Evolutionary conservation across 331 rosid species (phyloP), one percentile per base, ranked within the genome.

Genomic region (Ulmus americana): DNA sequence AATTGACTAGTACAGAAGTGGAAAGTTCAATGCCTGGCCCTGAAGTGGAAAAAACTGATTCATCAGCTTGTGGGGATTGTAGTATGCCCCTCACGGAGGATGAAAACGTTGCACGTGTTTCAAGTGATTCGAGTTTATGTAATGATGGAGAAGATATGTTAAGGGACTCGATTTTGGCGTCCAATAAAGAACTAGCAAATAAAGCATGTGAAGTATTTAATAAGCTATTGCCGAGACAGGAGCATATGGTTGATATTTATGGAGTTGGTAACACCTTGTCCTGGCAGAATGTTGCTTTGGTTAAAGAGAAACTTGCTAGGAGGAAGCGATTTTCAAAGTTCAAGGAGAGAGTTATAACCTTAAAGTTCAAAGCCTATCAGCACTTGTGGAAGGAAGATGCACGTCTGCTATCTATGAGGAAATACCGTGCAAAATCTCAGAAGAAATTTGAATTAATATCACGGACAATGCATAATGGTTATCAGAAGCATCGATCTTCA

Each of bases 371-470:
- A 83, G 88, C 95, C 20, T 80, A 81, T 77, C 88, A 77, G 60
- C 95, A 81, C 61, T 56, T 76, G 70, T 95, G 99, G 99, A 90
- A 81, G 77, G 99, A 95, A 77, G 86, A 88, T 59, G 39, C 81
- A 86, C 82, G 76, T n/a, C 59, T 80, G 63, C 82, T 74, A 71
- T 87, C 92, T 40, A 28, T 81, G 11, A 81, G 66, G 77, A 90
- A 87, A 73, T 76, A 71, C 51, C 88, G 97, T 13, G 73, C 88
- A 7, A 90, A 82, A 78, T 81, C 88, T 67, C 91, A 81, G 55
- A 95, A 84, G 75, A 94, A 82, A 45, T 64, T 57, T 72, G 99
- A 95, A 16, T 69, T 75, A 44, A 74, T 90, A 73, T 72, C 81
- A 70, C 88, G 96, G 63, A 59, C 77, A 42, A 55, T 79, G 45